A percentile compares a stretch with the other conserved stretches of the same genome.
Conservation (phyloP, 1,284 basidiomycete genomes). For the Macrocystidia cucumis region DNA sequence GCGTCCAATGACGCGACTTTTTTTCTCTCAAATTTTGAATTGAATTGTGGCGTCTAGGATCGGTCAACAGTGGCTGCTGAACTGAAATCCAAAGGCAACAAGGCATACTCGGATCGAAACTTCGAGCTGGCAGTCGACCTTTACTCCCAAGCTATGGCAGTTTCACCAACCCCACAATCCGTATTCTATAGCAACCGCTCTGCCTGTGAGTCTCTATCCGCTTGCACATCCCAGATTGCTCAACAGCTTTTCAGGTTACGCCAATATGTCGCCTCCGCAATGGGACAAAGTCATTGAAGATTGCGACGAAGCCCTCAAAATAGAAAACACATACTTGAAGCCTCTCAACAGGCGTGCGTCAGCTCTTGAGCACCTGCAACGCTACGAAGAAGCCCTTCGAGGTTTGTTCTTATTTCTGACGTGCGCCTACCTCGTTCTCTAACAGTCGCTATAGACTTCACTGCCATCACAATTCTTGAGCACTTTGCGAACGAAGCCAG, state of each 20-base stretch:
- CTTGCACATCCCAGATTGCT: background rate
- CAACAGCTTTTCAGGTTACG: conserved; percentile 55
- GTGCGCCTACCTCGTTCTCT: conserved; percentile 1
- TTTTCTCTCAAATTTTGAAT: conserved; percentile 1
- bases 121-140: conserved; percentile 74
- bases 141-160: conserved; percentile 90
- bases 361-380: conserved; percentile 77
- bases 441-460: conserved; percentile 64
- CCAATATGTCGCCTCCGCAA: conserved; percentile 84
- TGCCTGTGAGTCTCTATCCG: conserved; percentile 59
- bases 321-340: conserved; percentile 89
- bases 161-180: conserved; percentile 81
- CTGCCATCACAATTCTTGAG: conserved; percentile 91
- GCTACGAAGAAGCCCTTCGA: conserved; percentile 71
- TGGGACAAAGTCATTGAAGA: conserved; percentile 85
- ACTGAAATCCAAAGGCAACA: conserved; percentile 89
- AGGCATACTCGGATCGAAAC: conserved; percentile 76
- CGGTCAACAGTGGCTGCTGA: conserved; percentile 69
- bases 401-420: conserved; percentile 37
- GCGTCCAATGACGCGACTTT: background rate
- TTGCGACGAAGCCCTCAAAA: conserved; percentile 83
- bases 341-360: conserved; percentile 90
- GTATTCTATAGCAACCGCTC: conserved; percentile 98
- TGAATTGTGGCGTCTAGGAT: conserved; percentile 39
- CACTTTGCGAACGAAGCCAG: conserved; percentile 84